Base-by-base conservation (phyloP, 148 eudicot species). In the Fallopia convolvulus region DNA sequence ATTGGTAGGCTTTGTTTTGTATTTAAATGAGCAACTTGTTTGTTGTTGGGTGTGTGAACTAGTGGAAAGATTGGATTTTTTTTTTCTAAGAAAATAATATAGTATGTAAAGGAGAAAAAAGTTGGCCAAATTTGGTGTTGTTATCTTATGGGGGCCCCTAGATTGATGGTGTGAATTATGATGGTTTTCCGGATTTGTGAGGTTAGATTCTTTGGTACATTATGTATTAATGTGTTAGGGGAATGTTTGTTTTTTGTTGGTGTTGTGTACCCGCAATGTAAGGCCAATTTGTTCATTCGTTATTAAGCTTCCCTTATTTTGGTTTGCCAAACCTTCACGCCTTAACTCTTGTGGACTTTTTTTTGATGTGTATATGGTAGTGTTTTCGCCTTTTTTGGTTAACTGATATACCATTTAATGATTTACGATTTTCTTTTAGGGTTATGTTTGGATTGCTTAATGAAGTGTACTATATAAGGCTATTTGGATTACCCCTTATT, bases 31-130 rank as follows among this genome's bases (percentile, higher is more conserved):
- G 8, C 44, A 68, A 5, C 46, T 15, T 68, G 72, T 68, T 68
- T 68, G 72, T 68, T 36, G 46, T 68, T 68, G 44, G 72, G 21
- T 68, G 21, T 68, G 72, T 68, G 72, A 68, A 68, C 46, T 68
- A 68, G 39, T 68, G n/a, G 72, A 68, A 68, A 42, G 39, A 36
- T 68, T 20, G 68, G 14, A 14, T 66, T 68, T 65, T 65, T 32
- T 5, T 13, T 61, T 32, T 5, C 3, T 36, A 68, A 36, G 4
- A 36, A 68, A 68, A 68, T 36, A 68, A 68, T 68, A 39, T 17
- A 68, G 46, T 36, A 68, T 68, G 42, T 68, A 68, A 68, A 68
- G 72, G 21, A 2, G 72, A 14, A 68, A 61, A 61, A 68, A 68
- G 44, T 68, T 15, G 72, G 72, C 72, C 44, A 6, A 68, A 36